These are phyloP conservation scores for Triticum urartu DNA, from an alignment of 176 grass and related monocot species.

Conservation along the genomic window DNA sequence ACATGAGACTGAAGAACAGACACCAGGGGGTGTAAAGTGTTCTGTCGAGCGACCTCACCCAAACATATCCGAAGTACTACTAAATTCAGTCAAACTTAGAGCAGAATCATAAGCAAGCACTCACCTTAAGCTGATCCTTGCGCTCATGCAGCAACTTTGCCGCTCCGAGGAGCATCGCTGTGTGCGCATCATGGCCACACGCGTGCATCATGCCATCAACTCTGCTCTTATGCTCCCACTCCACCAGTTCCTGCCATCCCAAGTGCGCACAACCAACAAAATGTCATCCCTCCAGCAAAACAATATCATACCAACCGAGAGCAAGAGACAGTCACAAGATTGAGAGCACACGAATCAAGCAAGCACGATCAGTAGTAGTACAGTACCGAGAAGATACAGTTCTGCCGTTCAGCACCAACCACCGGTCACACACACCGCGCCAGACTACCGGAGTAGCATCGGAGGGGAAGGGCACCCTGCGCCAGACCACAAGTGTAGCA, in stretches of 20 bases:
- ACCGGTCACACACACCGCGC: neutral
- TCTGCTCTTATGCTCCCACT: conserved; percentile 93
- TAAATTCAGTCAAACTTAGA: neutral
- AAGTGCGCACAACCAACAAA: neutral
- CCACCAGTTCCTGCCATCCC: conserved; percentile 66
- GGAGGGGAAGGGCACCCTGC: neutral
- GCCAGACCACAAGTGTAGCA: neutral
- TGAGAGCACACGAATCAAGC: neutral
- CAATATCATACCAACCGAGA: neutral
- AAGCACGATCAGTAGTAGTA: neutral
- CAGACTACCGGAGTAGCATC: neutral
- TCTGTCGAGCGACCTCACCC: neutral
- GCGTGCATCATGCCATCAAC: conserved; percentile 84
- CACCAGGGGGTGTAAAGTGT: neutral
- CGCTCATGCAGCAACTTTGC: conserved; percentile 84
- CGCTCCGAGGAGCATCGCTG: conserved; percentile 83
- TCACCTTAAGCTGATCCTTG: conserved; percentile 68
- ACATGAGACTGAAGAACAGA: neutral
- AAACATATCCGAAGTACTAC: neutral
- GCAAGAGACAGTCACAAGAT: neutral
- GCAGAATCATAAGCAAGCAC: neutral
- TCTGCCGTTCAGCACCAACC: neutral
- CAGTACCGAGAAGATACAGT: neutral
- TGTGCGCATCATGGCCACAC: conserved; percentile 87
- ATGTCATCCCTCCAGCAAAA: neutral